A percentile compares a stretch with the other conserved stretches of the same genome.
These are phyloP conservation scores for Solanum hybrid DNA, from an alignment of 305 asterid species.

Conservation along the genomic window DNA sequence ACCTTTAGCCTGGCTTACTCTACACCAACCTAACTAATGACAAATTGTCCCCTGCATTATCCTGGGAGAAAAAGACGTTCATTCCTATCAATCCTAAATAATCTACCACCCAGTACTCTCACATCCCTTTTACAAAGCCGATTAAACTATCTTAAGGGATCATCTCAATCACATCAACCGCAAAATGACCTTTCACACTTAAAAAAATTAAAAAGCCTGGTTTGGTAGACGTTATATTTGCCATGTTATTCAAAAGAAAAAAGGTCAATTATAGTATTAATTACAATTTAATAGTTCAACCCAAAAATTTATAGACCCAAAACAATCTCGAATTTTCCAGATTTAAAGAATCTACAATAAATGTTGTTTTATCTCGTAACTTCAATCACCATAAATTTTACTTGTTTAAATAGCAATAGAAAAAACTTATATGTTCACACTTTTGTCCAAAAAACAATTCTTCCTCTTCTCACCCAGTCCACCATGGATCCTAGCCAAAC, in stretches of 20 bases:
- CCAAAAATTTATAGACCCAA: neutral
- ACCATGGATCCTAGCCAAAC: neutral
- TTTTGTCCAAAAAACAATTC: neutral
- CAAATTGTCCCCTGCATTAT: neutral
- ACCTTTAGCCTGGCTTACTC: neutral
- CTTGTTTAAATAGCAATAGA: neutral
- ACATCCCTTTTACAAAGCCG: neutral
- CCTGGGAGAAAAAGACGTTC: neutral
- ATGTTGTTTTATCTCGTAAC: neutral
- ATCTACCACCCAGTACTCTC: neutral
- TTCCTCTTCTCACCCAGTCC: neutral
- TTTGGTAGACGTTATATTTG: neutral
- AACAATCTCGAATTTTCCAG: neutral
- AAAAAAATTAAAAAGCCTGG: neutral
- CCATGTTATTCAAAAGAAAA: neutral
- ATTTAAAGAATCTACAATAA: neutral
- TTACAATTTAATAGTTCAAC: neutral
- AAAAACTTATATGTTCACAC: neutral
- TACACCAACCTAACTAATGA: neutral
- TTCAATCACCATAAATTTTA: neutral
- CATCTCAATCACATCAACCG: neutral
- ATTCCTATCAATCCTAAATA: neutral
- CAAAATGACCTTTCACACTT: neutral
- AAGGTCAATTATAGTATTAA: neutral
- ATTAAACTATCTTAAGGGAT: neutral